A percentile compares a stretch with the other conserved stretches of the same genome.
These are phyloP conservation scores for Kodamaea jinghongensis DNA, from an alignment of 805 yeast species.

Conservation along the genomic window DNA sequence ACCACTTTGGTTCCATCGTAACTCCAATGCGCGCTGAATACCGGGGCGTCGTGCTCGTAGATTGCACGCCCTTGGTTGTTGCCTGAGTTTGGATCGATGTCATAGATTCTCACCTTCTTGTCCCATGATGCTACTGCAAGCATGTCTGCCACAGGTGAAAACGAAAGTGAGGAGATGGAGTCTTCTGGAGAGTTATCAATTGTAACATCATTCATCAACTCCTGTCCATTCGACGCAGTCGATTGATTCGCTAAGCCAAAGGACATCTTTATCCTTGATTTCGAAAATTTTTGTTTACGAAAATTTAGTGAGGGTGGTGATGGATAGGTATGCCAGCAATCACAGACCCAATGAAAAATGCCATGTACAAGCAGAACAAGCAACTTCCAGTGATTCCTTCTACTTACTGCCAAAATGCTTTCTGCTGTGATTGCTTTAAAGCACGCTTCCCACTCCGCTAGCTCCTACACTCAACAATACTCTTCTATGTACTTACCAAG, in stretches of 20 bases:
- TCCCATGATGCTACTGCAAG: constrained; percentile 92
- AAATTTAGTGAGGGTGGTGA: too few species aligned
- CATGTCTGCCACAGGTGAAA: constrained; percentile 82
- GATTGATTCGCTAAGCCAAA: constrained; percentile 18
- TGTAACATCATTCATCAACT: constrained; percentile 65
- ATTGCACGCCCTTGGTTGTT: constrained; percentile 84
- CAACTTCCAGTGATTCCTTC: too few species aligned
- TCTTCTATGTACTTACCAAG: too few species aligned
- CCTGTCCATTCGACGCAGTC: constrained; percentile 52
- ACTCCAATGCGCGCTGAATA: constrained; percentile 77
- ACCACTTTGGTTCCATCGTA: constrained; percentile 83
- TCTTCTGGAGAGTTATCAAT: constrained; percentile 88
- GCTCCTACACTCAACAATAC: too few species aligned
- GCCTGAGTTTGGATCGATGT: constrained; percentile 68
- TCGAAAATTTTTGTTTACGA: too few species aligned
- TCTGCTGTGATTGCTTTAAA: too few species aligned
- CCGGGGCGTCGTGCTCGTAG: constrained; percentile 89
- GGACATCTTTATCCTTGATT: constrained; percentile 5
- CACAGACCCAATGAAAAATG: too few species aligned
- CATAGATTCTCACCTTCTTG: constrained; percentile 89
- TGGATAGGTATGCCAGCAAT: too few species aligned
- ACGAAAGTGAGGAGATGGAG: constrained; percentile 76
- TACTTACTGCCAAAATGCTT: too few species aligned
- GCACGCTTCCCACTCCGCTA: too few species aligned
- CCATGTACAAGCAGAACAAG: too few species aligned